Evolutionary conservation across 768 basidiomycete species (phyloP).

Genomic region (Suillus lakei): DNA sequence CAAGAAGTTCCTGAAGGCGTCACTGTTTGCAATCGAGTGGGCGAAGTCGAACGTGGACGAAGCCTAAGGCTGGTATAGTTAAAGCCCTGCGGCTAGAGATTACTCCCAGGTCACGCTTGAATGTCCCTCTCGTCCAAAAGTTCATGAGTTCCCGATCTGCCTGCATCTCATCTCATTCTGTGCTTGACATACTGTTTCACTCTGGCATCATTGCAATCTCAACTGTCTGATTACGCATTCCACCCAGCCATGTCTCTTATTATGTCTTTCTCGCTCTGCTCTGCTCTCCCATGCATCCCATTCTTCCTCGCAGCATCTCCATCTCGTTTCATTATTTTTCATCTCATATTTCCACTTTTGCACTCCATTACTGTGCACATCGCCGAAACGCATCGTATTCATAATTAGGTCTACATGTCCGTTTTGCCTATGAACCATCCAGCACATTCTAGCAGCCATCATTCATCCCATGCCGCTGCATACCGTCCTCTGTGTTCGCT

Average conservation of each 20-base stretch:
- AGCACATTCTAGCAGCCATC: conserved; percentile 23
- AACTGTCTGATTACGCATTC: conserved; percentile 43
- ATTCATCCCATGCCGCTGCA: conserved; percentile 29
- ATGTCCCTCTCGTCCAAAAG: background rate
- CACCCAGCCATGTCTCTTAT: conserved; percentile 37
- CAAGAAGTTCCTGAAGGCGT: conserved; percentile 97
- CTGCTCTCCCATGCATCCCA: conserved; percentile 31
- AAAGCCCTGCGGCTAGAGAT: conserved; percentile 6
- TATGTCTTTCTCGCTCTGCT: conserved; percentile 41
- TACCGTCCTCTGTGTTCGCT: conserved; percentile 22
- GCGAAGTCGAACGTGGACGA: conserved; percentile 52
- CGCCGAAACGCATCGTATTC: conserved; percentile 39
- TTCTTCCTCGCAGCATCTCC: conserved; percentile 27
- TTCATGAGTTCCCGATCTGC: conserved; percentile 10
- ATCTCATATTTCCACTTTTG: background rate
- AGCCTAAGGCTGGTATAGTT: conserved; percentile 4
- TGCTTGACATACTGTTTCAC: conserved; percentile 42
- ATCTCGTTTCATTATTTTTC: conserved; percentile 30
- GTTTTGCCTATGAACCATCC: conserved; percentile 34
- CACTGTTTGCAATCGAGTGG: conserved; percentile 78
- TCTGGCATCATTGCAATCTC: conserved; percentile 40
- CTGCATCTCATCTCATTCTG: conserved; percentile 32
- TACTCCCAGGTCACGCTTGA: conserved; percentile 4
- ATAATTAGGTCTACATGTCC: conserved; percentile 38
- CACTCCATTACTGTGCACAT: conserved; percentile 8